Evolutionary conservation across 345 rosid species (phyloP).

Genomic region (Dipteronia dyeriana): DNA sequence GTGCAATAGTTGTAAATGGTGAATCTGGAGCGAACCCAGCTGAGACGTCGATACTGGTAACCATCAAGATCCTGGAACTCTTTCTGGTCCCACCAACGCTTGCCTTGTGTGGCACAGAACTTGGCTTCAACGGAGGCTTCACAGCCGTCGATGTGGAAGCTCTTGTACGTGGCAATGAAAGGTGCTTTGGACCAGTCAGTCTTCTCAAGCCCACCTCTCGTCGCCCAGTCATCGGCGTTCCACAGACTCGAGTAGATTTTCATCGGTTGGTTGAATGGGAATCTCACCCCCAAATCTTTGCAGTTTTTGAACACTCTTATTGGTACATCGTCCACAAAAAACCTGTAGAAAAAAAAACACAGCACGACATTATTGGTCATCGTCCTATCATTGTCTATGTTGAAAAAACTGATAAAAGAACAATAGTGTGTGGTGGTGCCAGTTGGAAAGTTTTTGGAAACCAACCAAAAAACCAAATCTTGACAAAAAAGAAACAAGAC

Average conservation of each 20-base stretch:
- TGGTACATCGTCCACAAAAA: conserved; percentile 71
- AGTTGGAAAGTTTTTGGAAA: conserved; percentile 1
- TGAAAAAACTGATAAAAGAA: neutral
- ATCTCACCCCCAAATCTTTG: conserved; percentile 70
- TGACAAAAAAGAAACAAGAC: neutral
- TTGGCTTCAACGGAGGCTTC: conserved; percentile 63
- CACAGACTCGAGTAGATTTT: conserved; percentile 83
- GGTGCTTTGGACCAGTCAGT: conserved; percentile 88
- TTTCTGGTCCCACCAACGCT: conserved; percentile 73
- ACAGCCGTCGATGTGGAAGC: conserved; percentile 67
- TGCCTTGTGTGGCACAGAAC: conserved; percentile 74
- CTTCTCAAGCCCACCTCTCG: conserved; percentile 85
- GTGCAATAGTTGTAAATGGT: conserved; percentile 67
- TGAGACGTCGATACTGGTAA: conserved; percentile 49
- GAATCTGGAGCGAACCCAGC: conserved; percentile 55
- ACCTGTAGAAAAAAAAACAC: conserved; percentile 35
- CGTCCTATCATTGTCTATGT: neutral
- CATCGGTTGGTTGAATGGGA: conserved; percentile 86
- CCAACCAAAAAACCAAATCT: neutral
- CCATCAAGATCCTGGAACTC: conserved; percentile 62
- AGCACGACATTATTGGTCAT: neutral
- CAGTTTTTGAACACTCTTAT: conserved; percentile 83
- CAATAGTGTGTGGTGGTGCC: neutral
- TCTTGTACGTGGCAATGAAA: conserved; percentile 55
- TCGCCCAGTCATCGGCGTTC: conserved; percentile 95